Base-by-base conservation (phyloP, 179 eudicot species). In the Corrigiola litoralis region DNA sequence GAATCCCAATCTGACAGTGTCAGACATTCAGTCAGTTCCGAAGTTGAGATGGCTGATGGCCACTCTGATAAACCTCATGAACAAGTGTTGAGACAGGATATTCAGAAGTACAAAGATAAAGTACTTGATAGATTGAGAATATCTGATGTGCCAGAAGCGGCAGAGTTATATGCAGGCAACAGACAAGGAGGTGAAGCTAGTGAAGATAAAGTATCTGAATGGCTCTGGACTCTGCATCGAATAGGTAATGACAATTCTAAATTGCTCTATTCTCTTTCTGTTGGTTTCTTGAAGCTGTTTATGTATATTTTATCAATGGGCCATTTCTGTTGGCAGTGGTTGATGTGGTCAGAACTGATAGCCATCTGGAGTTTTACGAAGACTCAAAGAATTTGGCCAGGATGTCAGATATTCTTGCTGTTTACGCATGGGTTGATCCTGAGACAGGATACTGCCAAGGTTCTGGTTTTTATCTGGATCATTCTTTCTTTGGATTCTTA, bases 381-480 rank as follows among this genome's bases (percentile, higher is more conserved):
- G 91, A 94, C 73, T 75, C 85, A 16, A 88, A 84, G 77, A 94
- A 94, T 83, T 81, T 94, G 73, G 97, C 99, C 52, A 83, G 99
- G 71, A 90, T 94, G 99, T 90, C 99, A 3, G 99, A 94, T 80
- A 94, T 94, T 71, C 99, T 94, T 73, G 99, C 99, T 69, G 99
- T 94, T 57, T 94, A 94, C 81, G 99, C 99, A 23, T 94, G 95
- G 99, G 89, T 94, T 75, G 95, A 94, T 82, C 99, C 99, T 74
- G 87, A 81, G 63, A 94, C 99, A 31, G 99, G 99, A 69, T 94
- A 94, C 75, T 94, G 99, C 81, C 99, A 94, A 94, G 99, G 98
- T 92, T 65, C 28, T 67, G 67, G 54, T 32, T 36, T 61, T 72
- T 61, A 54, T 59, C 21, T 45, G 68, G 10, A 24, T 64, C 61